Evolutionary conservation across 768 basidiomycete species (phyloP), one percentile per base, ranked within the genome.

Genomic region (Trichaptum fuscoviolaceum): DNA sequence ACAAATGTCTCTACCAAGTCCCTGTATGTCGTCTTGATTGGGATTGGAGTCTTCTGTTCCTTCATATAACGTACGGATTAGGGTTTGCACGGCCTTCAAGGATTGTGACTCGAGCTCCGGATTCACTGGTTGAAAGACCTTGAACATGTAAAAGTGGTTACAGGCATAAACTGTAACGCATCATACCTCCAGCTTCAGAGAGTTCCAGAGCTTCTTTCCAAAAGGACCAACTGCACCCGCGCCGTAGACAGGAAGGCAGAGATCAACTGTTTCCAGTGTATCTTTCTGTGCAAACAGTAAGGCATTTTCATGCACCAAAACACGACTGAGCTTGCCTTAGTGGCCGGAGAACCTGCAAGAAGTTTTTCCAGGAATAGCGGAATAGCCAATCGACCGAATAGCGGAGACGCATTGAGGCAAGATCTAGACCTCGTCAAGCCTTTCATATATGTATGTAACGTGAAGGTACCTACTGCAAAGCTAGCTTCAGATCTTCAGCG

Each of bases 61-160:
- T 1, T 82, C 75, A 74, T 92, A 90, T 10, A 97, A 85, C 0
- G 91, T 91, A 63, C 81, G 78, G 58, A 96, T 81, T n/a, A 99
- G 83, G 6, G 82, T 80, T 70, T 90, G 88, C 0, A 88, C 82
- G 0, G 94, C 82, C 34, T 83, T 82, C 30, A 97, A 78, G 0
- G 96, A 93, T 63, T 86, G 84, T 36, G 81, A 80, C 73, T 96
- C 93, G 7, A 91, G 92, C 35, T 84, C 77, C 7, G 78, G 63
- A 73, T 99, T 96, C 1, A 88, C 90, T 0, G 96, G 93, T 81
- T 98, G 95, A 76, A 98, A 92, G 36, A 99, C 91, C 95, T 99
- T 69, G 18, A 12, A 3, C 42, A 52, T 18, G 57, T 8, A 42
- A 64, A 30, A 30, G 8, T 30, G 30, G 57, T 65, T 67, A 35